A percentile compares a stretch with the other conserved stretches of the same genome.
These are phyloP conservation scores for Cicer cuneatum DNA, from an alignment of 306 rosid species.

Conservation along the genomic window DNA sequence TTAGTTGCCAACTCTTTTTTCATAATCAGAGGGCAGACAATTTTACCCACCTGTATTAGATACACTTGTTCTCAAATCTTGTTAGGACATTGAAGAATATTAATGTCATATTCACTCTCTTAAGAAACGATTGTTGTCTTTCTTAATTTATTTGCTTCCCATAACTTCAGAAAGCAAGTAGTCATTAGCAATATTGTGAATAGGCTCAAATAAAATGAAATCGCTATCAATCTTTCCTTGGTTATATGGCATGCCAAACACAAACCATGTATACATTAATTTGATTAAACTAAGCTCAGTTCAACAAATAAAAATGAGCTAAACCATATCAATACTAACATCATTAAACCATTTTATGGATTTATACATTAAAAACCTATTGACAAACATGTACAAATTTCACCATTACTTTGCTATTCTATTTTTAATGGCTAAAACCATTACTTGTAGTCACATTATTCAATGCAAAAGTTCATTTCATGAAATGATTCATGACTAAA, in stretches of 20 bases:
- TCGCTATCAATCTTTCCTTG: background rate
- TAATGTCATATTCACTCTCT: background rate
- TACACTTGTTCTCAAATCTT: slow-evolving; percentile 13
- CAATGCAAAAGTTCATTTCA: no score
- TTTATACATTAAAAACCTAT: background rate
- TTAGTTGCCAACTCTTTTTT: slow-evolving; percentile 1
- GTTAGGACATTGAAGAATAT: slow-evolving; percentile 24
- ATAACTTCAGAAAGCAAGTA: background rate
- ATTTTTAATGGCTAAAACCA: no score
- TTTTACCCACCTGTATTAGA: slow-evolving; percentile 21
- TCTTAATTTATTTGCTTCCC: background rate
- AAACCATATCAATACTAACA: background rate
- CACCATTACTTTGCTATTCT: background rate
- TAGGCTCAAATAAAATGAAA: background rate
- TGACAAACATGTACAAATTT: no score
- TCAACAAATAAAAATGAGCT: background rate
- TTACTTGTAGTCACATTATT: background rate
- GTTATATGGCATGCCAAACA: no score
- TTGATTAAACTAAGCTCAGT: background rate
- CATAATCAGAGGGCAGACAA: background rate
- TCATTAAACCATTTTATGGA: background rate
- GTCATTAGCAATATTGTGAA: background rate
- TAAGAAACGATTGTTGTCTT: background rate
- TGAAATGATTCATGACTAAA: background rate
- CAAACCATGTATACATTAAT: background rate